Percentiles rank a stretch among this genome's conserved stretches.
phyloP scores from a whole-genome alignment of 306 rosid species.

The Nissolia schottii region DNA sequence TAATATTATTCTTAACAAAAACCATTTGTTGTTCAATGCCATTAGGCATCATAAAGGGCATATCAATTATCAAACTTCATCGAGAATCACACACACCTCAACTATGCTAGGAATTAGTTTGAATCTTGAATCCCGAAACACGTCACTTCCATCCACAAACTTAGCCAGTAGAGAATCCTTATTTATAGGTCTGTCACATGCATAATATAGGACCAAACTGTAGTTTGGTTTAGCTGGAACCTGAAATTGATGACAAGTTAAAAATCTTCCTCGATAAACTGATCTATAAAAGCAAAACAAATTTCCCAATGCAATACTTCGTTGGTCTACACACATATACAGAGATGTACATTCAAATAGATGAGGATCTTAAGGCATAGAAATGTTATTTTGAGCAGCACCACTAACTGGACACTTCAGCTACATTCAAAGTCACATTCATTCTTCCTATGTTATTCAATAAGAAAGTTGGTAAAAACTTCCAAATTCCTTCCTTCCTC shows the following conservation, averaged over 20 bases:
- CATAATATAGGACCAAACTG: constrained; percentile 76
- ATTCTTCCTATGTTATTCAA: background rate
- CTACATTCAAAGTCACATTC: background rate
- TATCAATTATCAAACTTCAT: background rate
- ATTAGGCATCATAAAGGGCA: background rate
- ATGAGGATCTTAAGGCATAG: background rate
- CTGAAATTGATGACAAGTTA: constrained; percentile 34
- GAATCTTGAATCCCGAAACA: constrained; percentile 76
- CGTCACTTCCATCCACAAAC: constrained; percentile 74
- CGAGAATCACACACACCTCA: constrained; percentile 53
- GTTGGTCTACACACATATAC: background rate
- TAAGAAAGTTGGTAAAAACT: background rate
- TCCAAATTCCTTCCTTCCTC: background rate
- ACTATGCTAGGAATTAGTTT: constrained; percentile 94
- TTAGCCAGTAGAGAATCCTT: constrained; percentile 68
- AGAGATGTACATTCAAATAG: no score
- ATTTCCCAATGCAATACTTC: background rate
- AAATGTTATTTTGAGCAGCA: background rate
- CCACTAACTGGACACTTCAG: background rate
- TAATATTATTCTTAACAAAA: no score
- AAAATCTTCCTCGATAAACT: background rate
- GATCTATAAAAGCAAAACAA: background rate
- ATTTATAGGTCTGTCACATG: constrained; percentile 71
- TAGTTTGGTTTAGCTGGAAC: constrained; percentile 98
- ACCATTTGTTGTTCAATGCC: constrained; percentile 14